Conservation (phyloP, 116 monocot species). For the Papilionanthe hybrid region DNA sequence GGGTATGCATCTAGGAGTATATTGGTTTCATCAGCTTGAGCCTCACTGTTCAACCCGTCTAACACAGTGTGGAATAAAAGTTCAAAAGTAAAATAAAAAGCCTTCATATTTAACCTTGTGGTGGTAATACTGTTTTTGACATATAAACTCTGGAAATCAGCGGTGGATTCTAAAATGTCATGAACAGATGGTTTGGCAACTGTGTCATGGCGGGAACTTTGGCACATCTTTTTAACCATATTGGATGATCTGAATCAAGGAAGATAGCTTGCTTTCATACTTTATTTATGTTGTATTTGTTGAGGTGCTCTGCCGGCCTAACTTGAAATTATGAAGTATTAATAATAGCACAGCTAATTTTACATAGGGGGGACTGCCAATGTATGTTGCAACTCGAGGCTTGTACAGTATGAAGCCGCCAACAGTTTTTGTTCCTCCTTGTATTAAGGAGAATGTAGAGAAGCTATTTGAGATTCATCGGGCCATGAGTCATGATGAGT, state of each 20-base stretch:
- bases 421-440: conserved; percentile 82
- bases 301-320: neutral
- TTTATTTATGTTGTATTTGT: neutral
- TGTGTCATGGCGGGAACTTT: too few species aligned
- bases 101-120: neutral
- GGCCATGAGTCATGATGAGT: conserved; percentile 68
- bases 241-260: too few species aligned
- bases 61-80: neutral
- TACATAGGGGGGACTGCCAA: conserved; percentile 89
- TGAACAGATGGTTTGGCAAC: too few species aligned
- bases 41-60: neutral
- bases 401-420: conserved; percentile 90
- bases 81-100: neutral
- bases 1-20: neutral
- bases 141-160: too few species aligned
- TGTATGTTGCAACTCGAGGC: conserved; percentile 89
- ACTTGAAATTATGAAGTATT: neutral
- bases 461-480: conserved; percentile 80
- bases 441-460: conserved; percentile 83
- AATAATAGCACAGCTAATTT: conserved; percentile 1
- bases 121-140: neutral
- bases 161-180: too few species aligned
- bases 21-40: neutral
- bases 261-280: too few species aligned
- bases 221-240: too few species aligned